Evolutionary conservation across 495 filamentous ascomycete species (phyloP).

Genomic region (Penicillium longicatenatum): DNA sequence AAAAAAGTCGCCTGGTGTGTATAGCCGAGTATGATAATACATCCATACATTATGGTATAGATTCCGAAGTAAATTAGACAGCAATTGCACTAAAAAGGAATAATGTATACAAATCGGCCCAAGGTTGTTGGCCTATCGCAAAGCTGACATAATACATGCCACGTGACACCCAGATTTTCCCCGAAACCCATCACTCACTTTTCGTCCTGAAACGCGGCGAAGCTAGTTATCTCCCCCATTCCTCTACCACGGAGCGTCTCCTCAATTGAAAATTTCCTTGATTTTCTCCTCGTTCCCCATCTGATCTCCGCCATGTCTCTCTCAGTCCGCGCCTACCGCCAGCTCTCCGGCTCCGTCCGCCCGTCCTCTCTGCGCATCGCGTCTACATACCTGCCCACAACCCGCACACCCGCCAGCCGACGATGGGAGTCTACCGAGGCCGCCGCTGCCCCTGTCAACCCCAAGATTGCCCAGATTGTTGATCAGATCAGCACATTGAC

Average conservation of each 20-base stretch:
- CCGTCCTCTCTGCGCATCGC: constrained; percentile 48
- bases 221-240: constrained; percentile 17
- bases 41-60: constrained; percentile 20
- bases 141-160: constrained; percentile 20
- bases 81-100: not conserved
- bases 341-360: constrained; percentile 47
- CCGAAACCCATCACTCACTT: constrained; percentile 25
- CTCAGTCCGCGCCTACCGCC: constrained; percentile 49
- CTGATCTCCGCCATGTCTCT: constrained; percentile 41
- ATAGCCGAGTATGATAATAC: constrained; percentile 30
- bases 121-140: not conserved
- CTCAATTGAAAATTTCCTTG: constrained; percentile 9
- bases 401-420: constrained; percentile 43
- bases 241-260: constrained; percentile 12
- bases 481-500: constrained; percentile 99
- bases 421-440: constrained; percentile 55
- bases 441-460: constrained; percentile 62
- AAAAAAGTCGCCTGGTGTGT: constrained; percentile 28
- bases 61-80: not conserved
- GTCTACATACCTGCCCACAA: constrained; percentile 41
- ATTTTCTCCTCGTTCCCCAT: constrained; percentile 12
- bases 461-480: constrained; percentile 90
- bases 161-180: constrained; percentile 49
- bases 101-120: not conserved
- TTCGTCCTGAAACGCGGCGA: constrained; percentile 24